Evolutionary conservation across 768 basidiomycete species (phyloP), one percentile per base, ranked within the genome.

Genomic region (Serendipita sp.): DNA sequence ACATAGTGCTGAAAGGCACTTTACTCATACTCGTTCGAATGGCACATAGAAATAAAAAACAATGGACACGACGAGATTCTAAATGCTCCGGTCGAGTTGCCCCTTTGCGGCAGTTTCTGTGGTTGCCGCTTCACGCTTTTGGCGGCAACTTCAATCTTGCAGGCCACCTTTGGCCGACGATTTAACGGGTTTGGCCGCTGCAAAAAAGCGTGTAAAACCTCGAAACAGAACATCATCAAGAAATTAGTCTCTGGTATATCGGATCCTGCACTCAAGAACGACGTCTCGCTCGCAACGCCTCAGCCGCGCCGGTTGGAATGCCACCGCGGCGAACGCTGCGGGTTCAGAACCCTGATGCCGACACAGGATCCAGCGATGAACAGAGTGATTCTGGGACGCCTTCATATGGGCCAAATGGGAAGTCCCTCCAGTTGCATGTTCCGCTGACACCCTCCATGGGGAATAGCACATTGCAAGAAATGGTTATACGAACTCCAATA

Each of bases 281-380:
- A 18, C 30, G 48, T 32, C 30, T n/a, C 37, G 56, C 56, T n/a
- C 37, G 56, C 56, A 60, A 60, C 56, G 28, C 28, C 34, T 35
- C 34, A 28, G 28, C 35, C 56, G 56, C 18, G 37, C 56, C 56
- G 56, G 56, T 35, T 60, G 56, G 56, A n/a, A 60, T 60, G 56
- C 56, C 56, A n/a, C 56, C 56, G 30, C 56, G 56, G 16, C 16
- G 30, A 28, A 32, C 34, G 16, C 37, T 60, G 56, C 56, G 56
- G 56, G 56, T 60, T 34, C 56, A 60, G 37, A 60, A 60, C 37
- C 56, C 56, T n/a, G 56, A 60, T 60, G n/a, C 4, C 37, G 35
- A 60, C 34, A 24, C 56, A 10, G 56, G 32, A 10, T 60, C 56
- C 16, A 60, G 56, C 37, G 56, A 60, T 38, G 56, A 34, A n/a